Conservation (phyloP, 2,329 filamentous ascomycete species). For the Fusarium sp. region DNA sequence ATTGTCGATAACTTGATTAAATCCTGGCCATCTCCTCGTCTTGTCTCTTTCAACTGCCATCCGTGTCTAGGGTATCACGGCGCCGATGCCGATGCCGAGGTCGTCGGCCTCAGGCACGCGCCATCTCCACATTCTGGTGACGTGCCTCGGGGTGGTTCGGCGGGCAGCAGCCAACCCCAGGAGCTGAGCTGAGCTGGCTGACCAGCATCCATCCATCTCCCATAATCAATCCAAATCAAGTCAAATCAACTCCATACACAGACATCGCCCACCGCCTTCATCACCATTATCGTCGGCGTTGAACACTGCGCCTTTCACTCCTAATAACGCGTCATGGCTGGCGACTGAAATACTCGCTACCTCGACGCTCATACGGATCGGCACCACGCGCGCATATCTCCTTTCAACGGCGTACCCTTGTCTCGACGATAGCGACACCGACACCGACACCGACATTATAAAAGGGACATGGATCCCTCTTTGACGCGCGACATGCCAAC, state of each 20-base stretch:
- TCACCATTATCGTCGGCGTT: constrained; percentile 18
- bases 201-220: constrained; percentile 9
- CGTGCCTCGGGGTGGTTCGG: constrained; percentile 43
- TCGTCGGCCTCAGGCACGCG: constrained; percentile 41
- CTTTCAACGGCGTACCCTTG: constrained; percentile 23
- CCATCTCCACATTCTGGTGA: constrained; percentile 43
- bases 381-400: constrained; percentile 31
- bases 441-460: constrained; percentile 3
- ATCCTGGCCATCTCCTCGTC: neutral
- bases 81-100: constrained; percentile 32
- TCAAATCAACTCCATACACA: constrained; percentile 19
- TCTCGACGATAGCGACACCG: neutral
- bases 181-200: constrained; percentile 15
- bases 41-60: constrained; percentile 4
- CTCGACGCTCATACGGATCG: constrained; percentile 10
- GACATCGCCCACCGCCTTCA: constrained; percentile 30
- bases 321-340: constrained; percentile 35
- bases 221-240: constrained; percentile 12
- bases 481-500: constrained; percentile 35
- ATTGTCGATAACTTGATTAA: neutral
- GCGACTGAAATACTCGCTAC: constrained; percentile 19
- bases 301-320: neutral
- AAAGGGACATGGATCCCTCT: constrained; percentile 39
- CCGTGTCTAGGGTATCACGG: constrained; percentile 30
- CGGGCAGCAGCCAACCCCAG: constrained; percentile 4